These are phyloP conservation scores for Sechiopsis laciniata DNA, from an alignment of 306 rosid species.

Conservation along the genomic window DNA sequence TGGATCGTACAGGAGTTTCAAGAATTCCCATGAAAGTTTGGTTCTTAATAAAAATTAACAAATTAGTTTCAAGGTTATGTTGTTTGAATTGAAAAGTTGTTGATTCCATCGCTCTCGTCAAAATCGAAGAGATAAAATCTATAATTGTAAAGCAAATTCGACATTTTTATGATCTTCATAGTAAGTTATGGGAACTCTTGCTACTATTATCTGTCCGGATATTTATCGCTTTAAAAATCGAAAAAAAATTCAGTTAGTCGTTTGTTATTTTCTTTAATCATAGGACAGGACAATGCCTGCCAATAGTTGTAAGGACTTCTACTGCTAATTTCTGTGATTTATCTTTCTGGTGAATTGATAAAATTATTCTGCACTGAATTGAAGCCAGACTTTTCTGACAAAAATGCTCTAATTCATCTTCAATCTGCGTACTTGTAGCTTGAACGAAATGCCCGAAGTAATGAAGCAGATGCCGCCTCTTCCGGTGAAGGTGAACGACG, in stretches of 20 bases:
- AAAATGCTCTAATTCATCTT: background rate
- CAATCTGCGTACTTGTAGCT: slow-evolving; percentile 31
- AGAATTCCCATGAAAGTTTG: too few relatives aligned
- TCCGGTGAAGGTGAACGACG: slow-evolving; percentile 86
- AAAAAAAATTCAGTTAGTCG: too few relatives aligned
- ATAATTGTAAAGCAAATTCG: background rate
- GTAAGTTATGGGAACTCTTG: background rate
- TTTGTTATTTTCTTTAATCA: too few relatives aligned
- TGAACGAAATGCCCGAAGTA: slow-evolving; percentile 67
- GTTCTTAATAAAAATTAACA: background rate
- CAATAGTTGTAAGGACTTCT: background rate
- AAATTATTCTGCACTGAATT: too few relatives aligned
- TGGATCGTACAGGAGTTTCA: too few relatives aligned
- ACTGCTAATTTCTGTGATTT: background rate
- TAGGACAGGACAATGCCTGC: background rate
- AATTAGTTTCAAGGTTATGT: background rate
- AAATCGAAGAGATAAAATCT: background rate
- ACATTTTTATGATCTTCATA: background rate
- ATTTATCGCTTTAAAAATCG: background rate
- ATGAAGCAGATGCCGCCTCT: slow-evolving; percentile 98
- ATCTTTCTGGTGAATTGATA: background rate
- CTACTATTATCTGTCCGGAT: background rate
- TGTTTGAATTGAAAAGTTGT: background rate
- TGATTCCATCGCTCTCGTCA: background rate
- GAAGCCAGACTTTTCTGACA: too few relatives aligned